A percentile compares a stretch with the other conserved stretches of the same genome.
These are phyloP conservation scores for Phaseolus coccineus DNA, from an alignment of 331 rosid genomes.

Conservation along the genomic window DNA sequence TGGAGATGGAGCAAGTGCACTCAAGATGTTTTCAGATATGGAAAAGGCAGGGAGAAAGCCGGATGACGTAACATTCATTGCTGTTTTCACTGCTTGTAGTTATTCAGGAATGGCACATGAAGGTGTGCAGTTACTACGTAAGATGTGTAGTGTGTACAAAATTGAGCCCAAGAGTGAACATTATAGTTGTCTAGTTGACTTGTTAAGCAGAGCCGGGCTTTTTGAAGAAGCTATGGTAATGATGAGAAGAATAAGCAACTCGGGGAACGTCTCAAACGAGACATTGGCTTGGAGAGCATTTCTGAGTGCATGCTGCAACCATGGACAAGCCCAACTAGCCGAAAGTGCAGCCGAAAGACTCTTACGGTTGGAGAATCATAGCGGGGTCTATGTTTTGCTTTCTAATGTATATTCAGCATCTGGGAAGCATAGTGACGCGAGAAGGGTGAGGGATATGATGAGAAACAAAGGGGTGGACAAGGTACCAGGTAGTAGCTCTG, in stretches of 20 bases:
- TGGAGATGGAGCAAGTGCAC: conserved; percentile 68
- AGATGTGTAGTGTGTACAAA: conserved; percentile 57
- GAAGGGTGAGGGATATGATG: conserved; percentile 72
- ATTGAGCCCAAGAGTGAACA: conserved; percentile 74
- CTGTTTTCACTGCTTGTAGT: conserved; percentile 78
- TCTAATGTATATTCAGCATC: conserved; percentile 66
- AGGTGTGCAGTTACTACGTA: conserved; percentile 61
- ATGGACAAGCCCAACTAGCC: conserved; percentile 65
- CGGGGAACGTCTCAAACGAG: conserved; percentile 54
- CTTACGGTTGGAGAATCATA: conserved; percentile 51
- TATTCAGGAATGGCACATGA: conserved; percentile 67
- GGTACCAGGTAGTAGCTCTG: conserved; percentile 79
- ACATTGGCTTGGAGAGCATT: conserved; percentile 85
- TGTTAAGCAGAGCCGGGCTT: conserved; percentile 64
- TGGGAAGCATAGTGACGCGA: conserved; percentile 61
- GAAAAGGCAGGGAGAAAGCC: conserved; percentile 54
- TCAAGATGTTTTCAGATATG: conserved; percentile 65
- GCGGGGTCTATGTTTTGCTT: conserved; percentile 74
- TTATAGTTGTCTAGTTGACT: conserved; percentile 74
- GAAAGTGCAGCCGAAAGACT: conserved; percentile 66
- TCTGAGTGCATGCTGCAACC: conserved; percentile 74
- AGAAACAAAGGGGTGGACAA: conserved; percentile 60
- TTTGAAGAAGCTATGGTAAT: conserved; percentile 69
- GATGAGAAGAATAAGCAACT: conserved; percentile 46
- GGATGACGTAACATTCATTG: conserved; percentile 78